phyloP scores from a whole-genome alignment of 1,139 yeast genomes.

The Pichia sp. region DNA sequence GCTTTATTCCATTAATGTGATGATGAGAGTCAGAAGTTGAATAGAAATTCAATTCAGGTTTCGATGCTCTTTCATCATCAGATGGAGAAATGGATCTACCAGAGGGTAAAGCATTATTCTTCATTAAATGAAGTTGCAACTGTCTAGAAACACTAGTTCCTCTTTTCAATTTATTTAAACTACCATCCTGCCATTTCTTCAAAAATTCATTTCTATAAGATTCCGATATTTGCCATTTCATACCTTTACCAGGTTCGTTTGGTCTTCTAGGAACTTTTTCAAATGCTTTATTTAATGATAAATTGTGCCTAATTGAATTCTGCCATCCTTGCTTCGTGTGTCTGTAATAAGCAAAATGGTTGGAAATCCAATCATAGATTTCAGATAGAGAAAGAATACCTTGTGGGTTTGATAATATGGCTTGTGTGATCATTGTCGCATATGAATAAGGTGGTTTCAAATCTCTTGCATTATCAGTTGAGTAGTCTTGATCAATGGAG shows the following conservation, averaged over 20 bases:
- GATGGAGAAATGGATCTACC: slow-evolving; percentile 7
- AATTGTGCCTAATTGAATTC: slow-evolving; percentile 52
- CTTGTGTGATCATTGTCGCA: slow-evolving; percentile 98
- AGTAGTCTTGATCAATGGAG: slow-evolving; percentile 55
- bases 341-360: slow-evolving; percentile 85
- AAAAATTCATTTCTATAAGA: slow-evolving; percentile 78
- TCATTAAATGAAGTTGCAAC: slow-evolving; percentile 64
- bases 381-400: slow-evolving; percentile 87
- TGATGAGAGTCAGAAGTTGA: not conserved
- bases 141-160: slow-evolving; percentile 77
- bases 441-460: slow-evolving; percentile 95
- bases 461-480: slow-evolving; percentile 85
- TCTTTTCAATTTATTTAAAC: slow-evolving; percentile 63
- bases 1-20: no score
- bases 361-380: slow-evolving; percentile 83
- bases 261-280: slow-evolving; percentile 95
- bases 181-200: slow-evolving; percentile 68
- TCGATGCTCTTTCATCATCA: not conserved
- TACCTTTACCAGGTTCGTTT: slow-evolving; percentile 97
- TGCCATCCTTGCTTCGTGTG: slow-evolving; percentile 88
- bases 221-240: slow-evolving; percentile 96
- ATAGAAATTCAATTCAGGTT: not conserved
- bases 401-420: slow-evolving; percentile 79
- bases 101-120: slow-evolving; percentile 61
- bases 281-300: slow-evolving; percentile 52